Conservation (phyloP, 345 rosid species). For the Syzygium jambos region DNA sequence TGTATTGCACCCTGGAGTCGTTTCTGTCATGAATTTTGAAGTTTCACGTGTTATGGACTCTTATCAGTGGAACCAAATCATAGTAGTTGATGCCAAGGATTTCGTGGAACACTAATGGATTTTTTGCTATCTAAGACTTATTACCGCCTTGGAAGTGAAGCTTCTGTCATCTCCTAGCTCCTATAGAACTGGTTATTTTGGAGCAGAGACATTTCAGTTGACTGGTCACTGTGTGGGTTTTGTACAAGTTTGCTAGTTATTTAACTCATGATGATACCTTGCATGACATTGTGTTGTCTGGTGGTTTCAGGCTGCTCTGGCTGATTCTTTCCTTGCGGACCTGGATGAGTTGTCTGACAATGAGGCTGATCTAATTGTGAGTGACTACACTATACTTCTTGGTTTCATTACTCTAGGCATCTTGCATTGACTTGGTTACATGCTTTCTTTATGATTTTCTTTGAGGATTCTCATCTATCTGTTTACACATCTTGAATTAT, state of each 20-base stretch:
- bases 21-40: neutral
- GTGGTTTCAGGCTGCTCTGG: conserved; percentile 68
- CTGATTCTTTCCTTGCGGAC: conserved; percentile 91
- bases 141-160: neutral
- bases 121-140: neutral
- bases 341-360: conserved; percentile 95
- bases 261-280: neutral
- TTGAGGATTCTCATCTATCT: neutral
- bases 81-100: neutral
- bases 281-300: neutral
- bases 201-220: neutral
- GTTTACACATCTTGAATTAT: neutral
- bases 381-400: conserved; percentile 1
- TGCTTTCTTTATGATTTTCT: neutral
- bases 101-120: neutral
- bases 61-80: neutral
- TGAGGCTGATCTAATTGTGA: conserved; percentile 58
- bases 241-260: neutral
- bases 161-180: neutral
- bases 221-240: neutral
- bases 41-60: neutral
- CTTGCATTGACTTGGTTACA: neutral
- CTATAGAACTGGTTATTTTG: neutral
- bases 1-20: neutral
- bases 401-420: neutral